These are phyloP conservation scores for Colletotrichum tamarilloi DNA, from an alignment of 2,329 filamentous ascomycete species.

Conservation along the genomic window DNA sequence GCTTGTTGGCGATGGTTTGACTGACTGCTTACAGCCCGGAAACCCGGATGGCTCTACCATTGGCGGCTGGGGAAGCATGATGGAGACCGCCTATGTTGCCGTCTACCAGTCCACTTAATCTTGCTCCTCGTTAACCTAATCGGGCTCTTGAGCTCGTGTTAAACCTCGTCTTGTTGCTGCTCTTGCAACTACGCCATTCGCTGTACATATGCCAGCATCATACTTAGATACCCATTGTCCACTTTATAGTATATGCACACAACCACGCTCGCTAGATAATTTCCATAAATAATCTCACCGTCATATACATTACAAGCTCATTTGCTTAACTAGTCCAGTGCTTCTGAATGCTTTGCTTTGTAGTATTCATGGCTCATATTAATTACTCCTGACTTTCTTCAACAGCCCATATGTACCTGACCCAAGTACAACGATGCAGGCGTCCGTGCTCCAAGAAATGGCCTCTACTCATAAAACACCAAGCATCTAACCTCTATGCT, in stretches of 20 bases:
- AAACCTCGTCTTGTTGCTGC: neutral
- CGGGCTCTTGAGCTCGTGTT: too few relatives aligned
- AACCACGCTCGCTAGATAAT: neutral
- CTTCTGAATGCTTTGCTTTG: neutral
- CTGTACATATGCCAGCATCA: constrained; percentile 11
- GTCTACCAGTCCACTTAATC: constrained; percentile 44
- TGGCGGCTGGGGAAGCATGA: constrained; percentile 52
- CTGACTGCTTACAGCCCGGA: constrained; percentile 41
- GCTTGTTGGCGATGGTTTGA: neutral
- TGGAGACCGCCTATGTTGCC: constrained; percentile 53
- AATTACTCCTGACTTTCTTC: neutral
- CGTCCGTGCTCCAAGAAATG: neutral
- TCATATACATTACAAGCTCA: neutral
- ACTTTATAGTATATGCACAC: neutral
- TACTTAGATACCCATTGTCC: constrained; percentile 26
- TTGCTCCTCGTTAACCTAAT: neutral
- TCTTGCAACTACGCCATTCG: constrained; percentile 7
- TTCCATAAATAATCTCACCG: neutral
- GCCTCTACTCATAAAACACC: constrained; percentile 64
- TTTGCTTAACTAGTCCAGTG: too few relatives aligned
- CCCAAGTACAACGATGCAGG: neutral
- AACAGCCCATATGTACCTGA: too few relatives aligned
- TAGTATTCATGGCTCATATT: neutral
- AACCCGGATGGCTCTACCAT: constrained; percentile 46
- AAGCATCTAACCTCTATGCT: constrained; percentile 74